These are phyloP conservation scores for Endocalyx cinctus DNA, from an alignment of 2,329 filamentous ascomycete genomes.

Conservation along the genomic window DNA sequence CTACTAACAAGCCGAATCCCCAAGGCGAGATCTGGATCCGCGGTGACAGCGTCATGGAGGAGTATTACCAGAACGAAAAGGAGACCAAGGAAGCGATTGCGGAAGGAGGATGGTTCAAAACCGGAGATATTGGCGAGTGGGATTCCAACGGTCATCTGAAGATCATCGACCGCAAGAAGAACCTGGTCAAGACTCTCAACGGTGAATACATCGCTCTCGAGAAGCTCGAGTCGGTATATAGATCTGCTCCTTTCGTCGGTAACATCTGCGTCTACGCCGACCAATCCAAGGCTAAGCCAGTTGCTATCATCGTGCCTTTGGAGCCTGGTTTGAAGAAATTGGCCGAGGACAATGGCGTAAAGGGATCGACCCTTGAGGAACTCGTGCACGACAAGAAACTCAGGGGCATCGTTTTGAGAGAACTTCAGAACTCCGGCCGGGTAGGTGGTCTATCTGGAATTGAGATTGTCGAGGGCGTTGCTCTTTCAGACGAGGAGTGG, in stretches of 20 bases:
- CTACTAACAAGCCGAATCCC: conserved; percentile 68
- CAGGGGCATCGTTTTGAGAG: conserved; percentile 57
- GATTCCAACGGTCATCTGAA: conserved; percentile 66
- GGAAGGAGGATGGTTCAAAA: conserved; percentile 84
- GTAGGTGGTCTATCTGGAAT: conserved; percentile 60
- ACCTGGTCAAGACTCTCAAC: conserved; percentile 76
- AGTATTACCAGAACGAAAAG: conserved; percentile 73
- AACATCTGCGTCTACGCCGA: conserved; percentile 56
- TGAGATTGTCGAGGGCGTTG: conserved; percentile 68
- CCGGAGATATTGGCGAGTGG: conserved; percentile 79
- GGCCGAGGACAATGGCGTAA: conserved; percentile 42
- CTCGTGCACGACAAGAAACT: conserved; percentile 65
- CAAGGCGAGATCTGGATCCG: conserved; percentile 90
- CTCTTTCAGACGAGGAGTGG: conserved; percentile 70
- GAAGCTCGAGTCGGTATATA: conserved; percentile 57
- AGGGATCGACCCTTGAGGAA: conserved; percentile 57
- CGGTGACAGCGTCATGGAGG: conserved; percentile 63
- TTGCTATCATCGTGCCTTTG: conserved; percentile 53
- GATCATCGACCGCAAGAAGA: conserved; percentile 86
- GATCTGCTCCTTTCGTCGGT: conserved; percentile 44
- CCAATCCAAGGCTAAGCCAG: conserved; percentile 44
- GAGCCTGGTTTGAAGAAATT: conserved; percentile 53
- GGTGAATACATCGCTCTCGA: conserved; percentile 81
- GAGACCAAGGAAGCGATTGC: conserved; percentile 69
- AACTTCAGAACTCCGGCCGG: conserved; percentile 58